These are phyloP conservation scores for Bruguiera sexangula DNA, from an alignment of 345 rosid genomes.

Conservation along the genomic window DNA sequence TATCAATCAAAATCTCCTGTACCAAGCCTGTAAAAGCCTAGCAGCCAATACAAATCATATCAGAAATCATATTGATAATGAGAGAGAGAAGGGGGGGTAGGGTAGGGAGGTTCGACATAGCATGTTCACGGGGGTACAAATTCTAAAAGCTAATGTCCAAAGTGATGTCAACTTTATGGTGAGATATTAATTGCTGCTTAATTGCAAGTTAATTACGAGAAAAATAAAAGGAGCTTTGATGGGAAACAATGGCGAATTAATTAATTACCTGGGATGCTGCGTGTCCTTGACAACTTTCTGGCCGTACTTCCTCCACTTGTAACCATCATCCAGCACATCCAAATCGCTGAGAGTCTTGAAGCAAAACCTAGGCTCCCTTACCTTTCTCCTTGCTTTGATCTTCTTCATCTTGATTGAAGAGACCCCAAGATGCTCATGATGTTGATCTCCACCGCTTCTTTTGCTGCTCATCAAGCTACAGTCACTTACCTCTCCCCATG, in stretches of 20 bases:
- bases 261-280: constrained; percentile 82
- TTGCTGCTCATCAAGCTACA: constrained; percentile 28
- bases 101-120: background rate
- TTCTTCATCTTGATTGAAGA: constrained; percentile 76
- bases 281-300: constrained; percentile 99
- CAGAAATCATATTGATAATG: constrained; percentile 24
- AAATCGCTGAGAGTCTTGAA: constrained; percentile 96
- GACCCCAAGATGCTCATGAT: constrained; percentile 40
- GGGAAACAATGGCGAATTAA: background rate
- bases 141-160: constrained; percentile 13
- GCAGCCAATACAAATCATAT: constrained; percentile 12
- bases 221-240: background rate
- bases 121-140: background rate
- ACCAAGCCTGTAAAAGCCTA: constrained; percentile 32
- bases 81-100: constrained; percentile 4
- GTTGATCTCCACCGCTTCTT: constrained; percentile 34
- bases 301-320: constrained; percentile 98
- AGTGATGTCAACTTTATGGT: constrained; percentile 17
- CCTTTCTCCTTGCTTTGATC: constrained; percentile 75
- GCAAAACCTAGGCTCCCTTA: constrained; percentile 96
- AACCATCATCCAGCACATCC: constrained; percentile 96
- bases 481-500: constrained; percentile 51
- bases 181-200: background rate
- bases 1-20: constrained; percentile 26
- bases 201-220: background rate